phyloP scores from a whole-genome alignment of 208 protist genomes.

The Angomonas ambiguus region DNA sequence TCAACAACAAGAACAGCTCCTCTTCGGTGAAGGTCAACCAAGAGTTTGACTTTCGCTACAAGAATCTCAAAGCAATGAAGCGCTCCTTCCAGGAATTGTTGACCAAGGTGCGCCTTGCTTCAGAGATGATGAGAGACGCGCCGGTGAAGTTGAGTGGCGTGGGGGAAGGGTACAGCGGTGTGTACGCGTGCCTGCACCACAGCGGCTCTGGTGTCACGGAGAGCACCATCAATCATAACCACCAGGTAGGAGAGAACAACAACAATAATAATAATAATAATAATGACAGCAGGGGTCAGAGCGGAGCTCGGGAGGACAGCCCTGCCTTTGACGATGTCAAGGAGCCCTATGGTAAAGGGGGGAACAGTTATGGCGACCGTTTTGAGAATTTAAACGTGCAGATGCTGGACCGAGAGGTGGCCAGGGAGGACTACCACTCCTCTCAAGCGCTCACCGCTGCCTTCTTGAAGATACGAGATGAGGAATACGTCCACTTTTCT shows the following conservation, averaged over 20 bases:
- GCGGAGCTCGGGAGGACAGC: background rate
- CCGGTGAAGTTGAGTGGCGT: background rate
- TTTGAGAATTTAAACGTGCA: background rate
- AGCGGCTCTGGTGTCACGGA: conserved; percentile 1
- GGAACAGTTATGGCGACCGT: background rate
- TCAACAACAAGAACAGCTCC: background rate
- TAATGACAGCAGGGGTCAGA: background rate
- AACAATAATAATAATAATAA: background rate
- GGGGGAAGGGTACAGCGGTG: conserved; percentile 5
- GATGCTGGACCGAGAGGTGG: conserved; percentile 1
- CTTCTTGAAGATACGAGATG: conserved; percentile 7
- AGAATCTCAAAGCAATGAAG: background rate
- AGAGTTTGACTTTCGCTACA: conserved; percentile 6
- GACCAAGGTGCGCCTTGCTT: background rate
- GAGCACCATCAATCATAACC: background rate
- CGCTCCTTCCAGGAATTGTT: background rate
- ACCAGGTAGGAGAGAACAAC: too few relatives aligned
- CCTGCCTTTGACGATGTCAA: background rate
- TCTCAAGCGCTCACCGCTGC: background rate
- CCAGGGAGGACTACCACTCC: conserved; percentile 1
- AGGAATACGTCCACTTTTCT: background rate
- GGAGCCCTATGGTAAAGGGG: background rate
- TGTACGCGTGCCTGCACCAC: conserved; percentile 8
- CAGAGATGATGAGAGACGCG: background rate
- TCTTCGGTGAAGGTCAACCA: background rate